Evolutionary conservation across 192 early-diverging fungal genomes (phyloP).

Genomic region (Coemansia sp.): DNA sequence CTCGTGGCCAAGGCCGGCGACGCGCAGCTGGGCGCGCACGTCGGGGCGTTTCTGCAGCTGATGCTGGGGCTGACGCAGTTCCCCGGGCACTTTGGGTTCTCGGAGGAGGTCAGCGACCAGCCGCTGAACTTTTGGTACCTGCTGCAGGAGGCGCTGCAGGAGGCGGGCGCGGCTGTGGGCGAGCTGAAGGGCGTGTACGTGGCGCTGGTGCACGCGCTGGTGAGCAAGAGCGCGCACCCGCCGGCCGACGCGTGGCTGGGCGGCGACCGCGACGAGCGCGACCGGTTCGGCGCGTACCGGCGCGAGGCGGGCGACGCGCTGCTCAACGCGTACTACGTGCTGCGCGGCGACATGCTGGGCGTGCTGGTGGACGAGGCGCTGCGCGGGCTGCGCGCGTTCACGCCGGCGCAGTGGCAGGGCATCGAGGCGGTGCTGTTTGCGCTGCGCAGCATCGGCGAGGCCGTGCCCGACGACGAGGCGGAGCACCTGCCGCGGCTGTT

Average conservation of each 20-base stretch:
- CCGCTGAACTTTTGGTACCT: slow-evolving; percentile 76
- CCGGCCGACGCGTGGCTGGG: slow-evolving; percentile 55
- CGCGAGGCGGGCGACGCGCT: slow-evolving; percentile 78
- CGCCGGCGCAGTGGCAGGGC: slow-evolving; percentile 30
- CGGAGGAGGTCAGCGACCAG: slow-evolving; percentile 71
- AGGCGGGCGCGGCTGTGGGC: slow-evolving; percentile 26
- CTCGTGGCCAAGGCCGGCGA: slow-evolving; percentile 17
- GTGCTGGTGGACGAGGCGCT: slow-evolving; percentile 42
- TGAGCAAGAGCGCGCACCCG: slow-evolving; percentile 64
- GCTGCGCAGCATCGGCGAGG: slow-evolving; percentile 67
- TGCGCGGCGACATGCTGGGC: slow-evolving; percentile 61
- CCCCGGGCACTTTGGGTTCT: slow-evolving; percentile 68
- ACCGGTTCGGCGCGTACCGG: slow-evolving; percentile 64
- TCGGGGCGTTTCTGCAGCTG: slow-evolving; percentile 25
- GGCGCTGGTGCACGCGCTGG: slow-evolving; percentile 58
- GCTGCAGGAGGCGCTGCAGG: slow-evolving; percentile 67
- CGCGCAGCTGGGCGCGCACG: slow-evolving; percentile 7
- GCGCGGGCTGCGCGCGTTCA: slow-evolving; percentile 20
- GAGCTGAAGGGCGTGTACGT: slow-evolving; percentile 34
- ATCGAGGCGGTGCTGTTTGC: slow-evolving; percentile 70
- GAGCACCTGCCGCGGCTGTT: slow-evolving; percentile 65
- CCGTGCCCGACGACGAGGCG: slow-evolving; percentile 58
- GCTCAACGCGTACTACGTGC: slow-evolving; percentile 68
- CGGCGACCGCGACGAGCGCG: slow-evolving; percentile 62
- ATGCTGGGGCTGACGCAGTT: slow-evolving; percentile 71